Evolutionary conservation across 164 flowering plant genomes (phyloP), one percentile per base, ranked within the genome.

Genomic region (Vitis riparia): DNA sequence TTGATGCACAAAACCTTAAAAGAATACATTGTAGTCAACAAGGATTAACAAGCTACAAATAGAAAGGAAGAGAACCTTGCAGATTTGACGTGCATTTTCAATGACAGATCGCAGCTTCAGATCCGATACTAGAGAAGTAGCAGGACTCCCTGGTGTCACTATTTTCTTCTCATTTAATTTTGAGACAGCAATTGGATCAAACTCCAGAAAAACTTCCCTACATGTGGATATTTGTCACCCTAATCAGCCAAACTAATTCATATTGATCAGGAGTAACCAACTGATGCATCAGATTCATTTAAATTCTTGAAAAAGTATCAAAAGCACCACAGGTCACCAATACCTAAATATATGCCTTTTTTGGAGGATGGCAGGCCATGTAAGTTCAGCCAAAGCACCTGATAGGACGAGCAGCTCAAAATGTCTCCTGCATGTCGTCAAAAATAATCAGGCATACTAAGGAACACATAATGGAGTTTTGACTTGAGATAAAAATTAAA

Each of bases 351-450:
- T 57, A 50, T 81, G 83, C 62, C 94, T 77, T 83, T 79, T 86
- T 71, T 67, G 79, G 44, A 90, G 88, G 79, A 90, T 86, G 51
- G 75, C 67, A 49, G 90, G 88, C 94, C 94, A 90, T 30, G 92
- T 67, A 32, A 85, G 86, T 81, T 90, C 94, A 65, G 94, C 87
- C 76, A 90, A 77, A 68, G 92, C 94, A 66, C 87, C 83, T 12
- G 88, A 85, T 2, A 90, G 77, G 73, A 78, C 74, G 8, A 90
- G 84, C 69, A 88, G 70, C 61, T 90, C 96, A 80, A 87, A 87
- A 65, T 87, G 80, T 71, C 81, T 85, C 79, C 90, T 88, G 87
- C 76, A 80, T 12, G 49, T 74, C 15, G 49, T 32, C 51, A 59
- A 51, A 32, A 37, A 44, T 50, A 23, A 17, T 51, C 8, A 65